A percentile compares a stretch with the other conserved stretches of the same genome.
Conservation (phyloP, 2,329 filamentous ascomycete species). For the Paecilomyces dactylethromorphus region DNA sequence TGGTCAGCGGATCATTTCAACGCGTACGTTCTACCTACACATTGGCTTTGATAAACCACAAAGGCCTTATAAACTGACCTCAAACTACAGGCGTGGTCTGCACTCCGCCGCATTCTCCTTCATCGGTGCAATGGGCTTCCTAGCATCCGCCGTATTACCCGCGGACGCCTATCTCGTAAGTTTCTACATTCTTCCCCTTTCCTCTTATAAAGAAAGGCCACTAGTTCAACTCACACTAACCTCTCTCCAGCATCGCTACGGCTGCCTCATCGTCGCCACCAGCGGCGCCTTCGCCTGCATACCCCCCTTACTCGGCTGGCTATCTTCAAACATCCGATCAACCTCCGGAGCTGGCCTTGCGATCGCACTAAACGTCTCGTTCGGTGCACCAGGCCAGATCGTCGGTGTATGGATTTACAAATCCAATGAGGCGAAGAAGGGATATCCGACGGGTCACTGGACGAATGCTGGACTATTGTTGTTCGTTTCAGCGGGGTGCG, state of each 20-base stretch:
- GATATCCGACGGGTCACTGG: conserved; percentile 67
- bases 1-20: conserved; percentile 55
- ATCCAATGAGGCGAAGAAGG: conserved; percentile 50
- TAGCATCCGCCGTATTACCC: conserved; percentile 58
- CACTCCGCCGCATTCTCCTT: conserved; percentile 46
- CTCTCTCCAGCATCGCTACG: conserved; percentile 49
- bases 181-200: neutral
- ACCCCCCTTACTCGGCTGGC: conserved; percentile 64
- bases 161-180: conserved; percentile 48
- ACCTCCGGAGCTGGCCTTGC: conserved; percentile 62
- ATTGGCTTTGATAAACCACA: neutral
- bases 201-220: neutral
- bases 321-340: conserved; percentile 60
- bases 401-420: conserved; percentile 70
- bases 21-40: conserved; percentile 13
- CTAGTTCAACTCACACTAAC: neutral
- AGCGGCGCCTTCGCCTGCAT: conserved; percentile 63
- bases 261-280: conserved; percentile 61
- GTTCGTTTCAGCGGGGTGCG: conserved; percentile 50
- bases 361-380: conserved; percentile 63
- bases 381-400: conserved; percentile 65
- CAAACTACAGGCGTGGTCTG: conserved; percentile 38
- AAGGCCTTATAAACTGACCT: neutral
- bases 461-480: conserved; percentile 56
- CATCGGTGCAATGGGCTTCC: conserved; percentile 51